phyloP scores from a whole-genome alignment of 768 basidiomycete species.

The Floccularia luteovirens region DNA sequence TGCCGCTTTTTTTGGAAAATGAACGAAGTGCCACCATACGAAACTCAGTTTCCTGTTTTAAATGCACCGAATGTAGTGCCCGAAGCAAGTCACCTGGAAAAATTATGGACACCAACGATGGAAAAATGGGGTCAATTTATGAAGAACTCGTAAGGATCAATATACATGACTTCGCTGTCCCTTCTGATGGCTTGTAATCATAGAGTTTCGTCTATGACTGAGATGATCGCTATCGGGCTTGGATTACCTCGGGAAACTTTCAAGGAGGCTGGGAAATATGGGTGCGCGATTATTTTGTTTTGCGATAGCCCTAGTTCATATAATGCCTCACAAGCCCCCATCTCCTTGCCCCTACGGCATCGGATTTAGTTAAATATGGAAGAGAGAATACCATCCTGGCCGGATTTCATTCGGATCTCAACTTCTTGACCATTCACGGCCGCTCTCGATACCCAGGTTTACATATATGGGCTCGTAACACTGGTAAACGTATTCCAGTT shows the following conservation, averaged over 20 bases:
- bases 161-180: not conserved
- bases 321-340: constrained; percentile 49
- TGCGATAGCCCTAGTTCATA: not conserved
- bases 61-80: constrained; percentile 85
- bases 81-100: constrained; percentile 42
- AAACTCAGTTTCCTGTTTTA: constrained; percentile 68
- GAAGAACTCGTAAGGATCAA: constrained; percentile 68
- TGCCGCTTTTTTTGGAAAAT: constrained; percentile 92
- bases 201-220: constrained; percentile 80
- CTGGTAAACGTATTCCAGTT: constrained; percentile 84
- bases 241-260: constrained; percentile 66
- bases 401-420: constrained; percentile 92
- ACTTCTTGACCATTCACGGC: constrained; percentile 89
- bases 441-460: constrained; percentile 83
- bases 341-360: constrained; percentile 89
- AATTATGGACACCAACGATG: constrained; percentile 67
- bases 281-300: constrained; percentile 29
- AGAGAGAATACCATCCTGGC: constrained; percentile 79
- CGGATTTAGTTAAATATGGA: constrained; percentile 77
- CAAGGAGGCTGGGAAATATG: constrained; percentile 76
- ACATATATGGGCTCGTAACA: constrained; percentile 93
- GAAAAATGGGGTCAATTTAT: constrained; percentile 84
- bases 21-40: constrained; percentile 66
- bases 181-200: constrained; percentile 6
- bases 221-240: constrained; percentile 83